These are phyloP conservation scores for Colletotrichum zoysiae DNA, from an alignment of 2,329 filamentous ascomycete species.

Conservation along the genomic window DNA sequence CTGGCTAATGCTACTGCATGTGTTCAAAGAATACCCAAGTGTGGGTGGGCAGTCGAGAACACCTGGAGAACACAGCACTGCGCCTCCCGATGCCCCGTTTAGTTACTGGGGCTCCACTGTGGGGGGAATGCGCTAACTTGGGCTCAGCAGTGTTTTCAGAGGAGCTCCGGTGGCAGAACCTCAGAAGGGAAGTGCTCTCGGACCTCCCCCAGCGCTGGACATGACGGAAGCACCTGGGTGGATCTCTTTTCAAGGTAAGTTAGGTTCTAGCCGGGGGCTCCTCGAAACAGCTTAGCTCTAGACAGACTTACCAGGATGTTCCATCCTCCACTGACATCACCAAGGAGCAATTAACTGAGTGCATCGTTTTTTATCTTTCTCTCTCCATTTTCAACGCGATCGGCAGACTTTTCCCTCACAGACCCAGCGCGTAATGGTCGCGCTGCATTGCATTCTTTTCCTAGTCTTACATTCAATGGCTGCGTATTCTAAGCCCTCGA, in stretches of 20 bases:
- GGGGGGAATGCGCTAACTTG: background rate
- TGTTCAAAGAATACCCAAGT: constrained; percentile 12
- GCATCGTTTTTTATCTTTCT: constrained; percentile 28
- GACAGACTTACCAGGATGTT: constrained; percentile 26
- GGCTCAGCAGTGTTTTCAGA: background rate
- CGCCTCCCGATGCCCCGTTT: constrained; percentile 17
- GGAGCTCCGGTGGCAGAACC: constrained; percentile 1
- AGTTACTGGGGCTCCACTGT: constrained; percentile 21
- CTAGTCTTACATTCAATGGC: background rate
- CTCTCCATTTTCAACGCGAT: constrained; percentile 21
- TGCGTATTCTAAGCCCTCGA: background rate
- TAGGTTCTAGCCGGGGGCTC: constrained; percentile 1
- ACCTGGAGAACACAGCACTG: constrained; percentile 27
- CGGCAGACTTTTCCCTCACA: constrained; percentile 33
- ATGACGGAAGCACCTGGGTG: constrained; percentile 15
- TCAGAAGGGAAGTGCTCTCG: constrained; percentile 26
- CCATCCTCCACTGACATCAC: constrained; percentile 40
- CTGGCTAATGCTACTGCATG: constrained; percentile 15
- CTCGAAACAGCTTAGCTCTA: constrained; percentile 35
- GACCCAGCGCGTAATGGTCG: constrained; percentile 1
- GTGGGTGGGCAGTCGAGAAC: constrained; percentile 30
- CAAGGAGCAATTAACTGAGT: constrained; percentile 30
- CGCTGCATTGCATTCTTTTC: background rate
- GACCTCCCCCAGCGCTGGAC: constrained; percentile 21
- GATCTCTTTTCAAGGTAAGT: constrained; percentile 26